phyloP scores from a whole-genome alignment of 805 yeast genomes.

The Teunomyces barrocoloradensis region DNA sequence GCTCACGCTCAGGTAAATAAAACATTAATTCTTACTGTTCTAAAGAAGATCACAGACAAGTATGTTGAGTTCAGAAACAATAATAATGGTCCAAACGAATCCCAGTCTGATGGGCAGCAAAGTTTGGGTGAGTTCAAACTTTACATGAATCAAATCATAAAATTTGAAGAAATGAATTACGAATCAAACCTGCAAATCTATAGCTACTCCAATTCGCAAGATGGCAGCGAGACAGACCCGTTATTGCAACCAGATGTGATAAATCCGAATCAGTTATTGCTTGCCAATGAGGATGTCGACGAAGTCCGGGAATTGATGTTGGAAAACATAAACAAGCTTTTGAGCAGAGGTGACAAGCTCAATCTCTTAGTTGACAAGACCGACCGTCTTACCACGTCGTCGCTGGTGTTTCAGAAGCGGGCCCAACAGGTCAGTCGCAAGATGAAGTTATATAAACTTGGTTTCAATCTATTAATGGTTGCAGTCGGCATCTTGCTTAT shows the following conservation, averaged over 20 bases:
- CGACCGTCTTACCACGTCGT: conserved; percentile 61
- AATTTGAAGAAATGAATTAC: conserved; percentile 49
- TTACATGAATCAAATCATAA: conserved; percentile 54
- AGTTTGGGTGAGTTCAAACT: conserved; percentile 52
- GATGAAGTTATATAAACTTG: conserved; percentile 68
- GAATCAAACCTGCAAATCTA: conserved; percentile 31
- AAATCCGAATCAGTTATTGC: conserved; percentile 34
- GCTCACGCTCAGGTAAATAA: conserved; percentile 44
- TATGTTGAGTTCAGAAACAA: conserved; percentile 39
- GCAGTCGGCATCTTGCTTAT: conserved; percentile 24
- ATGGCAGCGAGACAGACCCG: conserved; percentile 15
- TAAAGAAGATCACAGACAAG: conserved; percentile 51
- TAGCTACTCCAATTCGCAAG: conserved; percentile 27
- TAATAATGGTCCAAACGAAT: conserved; percentile 5
- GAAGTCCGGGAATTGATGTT: conserved; percentile 68
- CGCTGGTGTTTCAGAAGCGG: conserved; percentile 66
- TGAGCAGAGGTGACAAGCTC: conserved; percentile 77
- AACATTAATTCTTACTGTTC: conserved; percentile 44
- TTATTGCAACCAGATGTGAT: conserved; percentile 20
- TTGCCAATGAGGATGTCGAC: conserved; percentile 55
- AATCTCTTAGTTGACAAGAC: conserved; percentile 75
- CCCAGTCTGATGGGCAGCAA: conserved; percentile 11
- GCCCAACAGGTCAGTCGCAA: conserved; percentile 61
- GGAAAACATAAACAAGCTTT: conserved; percentile 66
- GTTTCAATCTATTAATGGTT: conserved; percentile 32